phyloP scores from a whole-genome alignment of 1,284 basidiomycete species.

The Boletus semigastroideus region DNA sequence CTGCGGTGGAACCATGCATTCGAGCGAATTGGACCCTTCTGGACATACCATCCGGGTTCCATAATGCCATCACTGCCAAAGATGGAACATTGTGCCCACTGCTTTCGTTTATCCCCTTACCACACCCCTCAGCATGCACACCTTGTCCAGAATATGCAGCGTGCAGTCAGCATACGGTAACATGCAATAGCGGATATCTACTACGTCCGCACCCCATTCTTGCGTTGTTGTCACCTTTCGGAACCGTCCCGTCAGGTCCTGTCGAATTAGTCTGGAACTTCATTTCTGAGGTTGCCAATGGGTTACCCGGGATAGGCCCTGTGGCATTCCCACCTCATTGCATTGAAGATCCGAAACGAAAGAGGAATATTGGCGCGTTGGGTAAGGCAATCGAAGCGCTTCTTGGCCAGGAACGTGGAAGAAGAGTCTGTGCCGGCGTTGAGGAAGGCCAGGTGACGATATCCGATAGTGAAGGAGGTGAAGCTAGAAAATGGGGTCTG shows the following conservation, averaged over 20 bases:
- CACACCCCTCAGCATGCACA: slow-evolving; percentile 72
- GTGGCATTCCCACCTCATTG: slow-evolving; percentile 81
- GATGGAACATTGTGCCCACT: slow-evolving; percentile 50
- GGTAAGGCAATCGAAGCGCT: slow-evolving; percentile 73
- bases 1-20: slow-evolving; percentile 60
- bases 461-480: slow-evolving; percentile 53
- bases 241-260: slow-evolving; percentile 40
- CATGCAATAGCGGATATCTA: slow-evolving; percentile 77
- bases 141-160: slow-evolving; percentile 82
- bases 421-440: slow-evolving; percentile 65
- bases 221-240: slow-evolving; percentile 38
- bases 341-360: slow-evolving; percentile 79
- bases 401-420: slow-evolving; percentile 70
- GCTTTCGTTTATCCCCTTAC: slow-evolving; percentile 54
- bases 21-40: slow-evolving; percentile 50
- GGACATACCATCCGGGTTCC: slow-evolving; percentile 28
- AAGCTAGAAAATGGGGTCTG: slow-evolving; percentile 75
- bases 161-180: slow-evolving; percentile 64
- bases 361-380: slow-evolving; percentile 73
- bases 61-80: slow-evolving; percentile 34
- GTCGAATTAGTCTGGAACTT: slow-evolving; percentile 46
- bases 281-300: slow-evolving; percentile 55
- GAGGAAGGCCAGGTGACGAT: slow-evolving; percentile 31
- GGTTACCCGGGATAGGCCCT: slow-evolving; percentile 76
- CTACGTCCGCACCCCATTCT: slow-evolving; percentile 64